Evolutionary conservation across 257 asterid genomes (phyloP).

Genomic region (Euphrasia confusa): DNA sequence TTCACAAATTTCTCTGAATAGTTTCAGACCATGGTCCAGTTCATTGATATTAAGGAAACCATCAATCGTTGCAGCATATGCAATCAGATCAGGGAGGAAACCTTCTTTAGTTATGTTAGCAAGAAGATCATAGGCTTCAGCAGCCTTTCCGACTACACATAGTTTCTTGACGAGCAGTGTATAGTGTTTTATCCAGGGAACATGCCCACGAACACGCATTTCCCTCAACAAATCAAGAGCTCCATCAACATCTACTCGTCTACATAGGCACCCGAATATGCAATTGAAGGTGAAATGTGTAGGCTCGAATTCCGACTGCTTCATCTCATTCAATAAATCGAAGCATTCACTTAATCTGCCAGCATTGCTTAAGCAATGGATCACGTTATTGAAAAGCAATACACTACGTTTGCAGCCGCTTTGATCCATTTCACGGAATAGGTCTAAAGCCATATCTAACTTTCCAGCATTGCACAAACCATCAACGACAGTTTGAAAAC

Average conservation of each 20-base stretch:
- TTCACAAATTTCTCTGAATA: slow-evolving; percentile 55
- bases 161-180: slow-evolving; percentile 62
- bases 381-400: slow-evolving; percentile 61
- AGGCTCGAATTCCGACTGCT: slow-evolving; percentile 53
- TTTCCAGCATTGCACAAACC: slow-evolving; percentile 56
- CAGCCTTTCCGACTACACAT: slow-evolving; percentile 52
- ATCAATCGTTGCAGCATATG: slow-evolving; percentile 62
- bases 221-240: slow-evolving; percentile 59
- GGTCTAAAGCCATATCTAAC: slow-evolving; percentile 60
- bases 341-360: slow-evolving; percentile 53
- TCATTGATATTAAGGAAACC: slow-evolving; percentile 59
- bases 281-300: slow-evolving; percentile 83
- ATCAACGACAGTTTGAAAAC: slow-evolving; percentile 60
- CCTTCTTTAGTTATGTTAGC: slow-evolving; percentile 58
- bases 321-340: slow-evolving; percentile 62
- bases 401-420: slow-evolving; percentile 50
- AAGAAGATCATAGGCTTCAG: slow-evolving; percentile 67
- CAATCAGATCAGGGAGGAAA: slow-evolving; percentile 67
- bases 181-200: slow-evolving; percentile 86
- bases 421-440: slow-evolving; percentile 50
- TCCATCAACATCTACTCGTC: slow-evolving; percentile 46
- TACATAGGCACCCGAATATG: slow-evolving; percentile 75
- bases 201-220: slow-evolving; percentile 68
- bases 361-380: slow-evolving; percentile 51
- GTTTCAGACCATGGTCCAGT: slow-evolving; percentile 49